Evolutionary conservation across 257 asterid species (phyloP).

Genomic region (Solanum paucissectum): DNA sequence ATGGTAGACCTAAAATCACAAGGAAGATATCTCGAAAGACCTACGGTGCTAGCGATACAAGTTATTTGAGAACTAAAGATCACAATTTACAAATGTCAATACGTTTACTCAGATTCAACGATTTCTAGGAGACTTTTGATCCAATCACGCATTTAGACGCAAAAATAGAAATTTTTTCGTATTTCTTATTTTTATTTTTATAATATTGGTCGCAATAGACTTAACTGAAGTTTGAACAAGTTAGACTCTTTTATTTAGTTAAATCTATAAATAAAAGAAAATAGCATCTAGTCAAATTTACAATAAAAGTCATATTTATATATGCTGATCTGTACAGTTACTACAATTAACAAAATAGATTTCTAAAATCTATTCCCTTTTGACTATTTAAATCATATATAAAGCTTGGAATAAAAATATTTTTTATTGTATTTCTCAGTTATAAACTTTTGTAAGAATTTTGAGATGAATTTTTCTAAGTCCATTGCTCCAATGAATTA

Average conservation of each 20-base stretch:
- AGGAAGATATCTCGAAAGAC: background rate
- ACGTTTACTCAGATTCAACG: background rate
- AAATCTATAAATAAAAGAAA: background rate
- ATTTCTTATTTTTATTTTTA: background rate
- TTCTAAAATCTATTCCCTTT: background rate
- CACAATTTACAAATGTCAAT: background rate
- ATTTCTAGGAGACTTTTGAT: background rate
- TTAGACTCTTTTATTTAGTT: background rate
- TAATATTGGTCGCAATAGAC: background rate
- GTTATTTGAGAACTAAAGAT: background rate
- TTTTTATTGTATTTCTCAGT: background rate
- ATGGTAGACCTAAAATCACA: background rate
- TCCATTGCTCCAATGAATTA: background rate
- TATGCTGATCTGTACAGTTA: background rate
- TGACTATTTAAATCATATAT: background rate
- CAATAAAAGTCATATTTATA: background rate
- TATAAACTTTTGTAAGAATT: background rate
- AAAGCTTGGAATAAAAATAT: background rate
- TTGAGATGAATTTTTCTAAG: background rate
- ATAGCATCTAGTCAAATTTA: background rate
- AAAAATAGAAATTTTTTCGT: background rate
- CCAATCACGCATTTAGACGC: background rate
- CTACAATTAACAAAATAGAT: background rate
- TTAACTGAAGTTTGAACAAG: background rate
- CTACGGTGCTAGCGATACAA: background rate